phyloP scores from a whole-genome alignment of 2,329 filamentous ascomycete genomes.

The Calonectria pseudoturangicola region DNA sequence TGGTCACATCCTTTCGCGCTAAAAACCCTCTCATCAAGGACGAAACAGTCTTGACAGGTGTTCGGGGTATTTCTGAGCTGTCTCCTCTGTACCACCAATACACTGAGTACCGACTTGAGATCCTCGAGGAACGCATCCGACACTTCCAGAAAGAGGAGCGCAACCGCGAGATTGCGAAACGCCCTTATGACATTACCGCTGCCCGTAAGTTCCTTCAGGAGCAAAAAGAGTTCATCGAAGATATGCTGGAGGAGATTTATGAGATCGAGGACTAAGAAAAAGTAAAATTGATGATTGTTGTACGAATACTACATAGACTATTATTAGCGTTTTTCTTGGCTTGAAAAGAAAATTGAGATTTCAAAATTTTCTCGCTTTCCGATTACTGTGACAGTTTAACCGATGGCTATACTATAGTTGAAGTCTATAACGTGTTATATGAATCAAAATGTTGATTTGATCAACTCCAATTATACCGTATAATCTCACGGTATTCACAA shows the following conservation, averaged over 20 bases:
- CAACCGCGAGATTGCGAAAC: not conserved
- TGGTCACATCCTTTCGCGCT: constrained; percentile 79
- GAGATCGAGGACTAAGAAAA: not conserved
- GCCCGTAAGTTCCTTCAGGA: not conserved
- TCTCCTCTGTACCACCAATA: constrained; percentile 33
- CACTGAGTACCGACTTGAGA: constrained; percentile 29
- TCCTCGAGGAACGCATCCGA: constrained; percentile 30
- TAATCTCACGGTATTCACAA: too few relatives aligned
- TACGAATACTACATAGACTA: not conserved
- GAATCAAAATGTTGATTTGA: too few relatives aligned
- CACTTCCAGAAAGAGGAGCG: not conserved
- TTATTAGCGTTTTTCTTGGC: not conserved
- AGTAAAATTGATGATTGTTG: not conserved
- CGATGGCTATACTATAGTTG: too few relatives aligned
- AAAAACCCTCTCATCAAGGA: constrained; percentile 73
- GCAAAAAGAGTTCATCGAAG: not conserved
- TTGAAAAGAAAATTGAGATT: too few relatives aligned
- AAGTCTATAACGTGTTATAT: too few relatives aligned
- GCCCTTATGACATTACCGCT: not conserved
- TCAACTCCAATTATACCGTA: too few relatives aligned
- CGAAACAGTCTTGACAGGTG: constrained; percentile 63
- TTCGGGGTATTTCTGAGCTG: constrained; percentile 28
- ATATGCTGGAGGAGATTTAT: not conserved
- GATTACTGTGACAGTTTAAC: too few relatives aligned
- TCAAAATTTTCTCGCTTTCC: too few relatives aligned